Evolutionary conservation across 2,329 filamentous ascomycete species (phyloP).

Genomic region (Aspergillus oerlinghausenensis): DNA sequence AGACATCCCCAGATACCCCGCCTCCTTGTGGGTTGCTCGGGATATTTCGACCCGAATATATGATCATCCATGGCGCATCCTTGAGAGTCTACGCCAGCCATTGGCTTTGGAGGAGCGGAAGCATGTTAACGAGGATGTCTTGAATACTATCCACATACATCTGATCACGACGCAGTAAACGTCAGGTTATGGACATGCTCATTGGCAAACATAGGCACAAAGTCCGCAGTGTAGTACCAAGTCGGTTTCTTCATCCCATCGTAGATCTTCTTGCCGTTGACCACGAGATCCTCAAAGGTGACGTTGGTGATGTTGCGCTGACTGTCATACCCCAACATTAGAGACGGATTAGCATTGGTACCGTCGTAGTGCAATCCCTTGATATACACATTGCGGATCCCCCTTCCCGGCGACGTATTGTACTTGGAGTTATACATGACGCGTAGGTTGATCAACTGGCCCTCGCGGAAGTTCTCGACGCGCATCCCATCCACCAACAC

Average conservation of each 20-base stretch:
- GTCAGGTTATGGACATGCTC: conserved; percentile 15
- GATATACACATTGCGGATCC: conserved; percentile 27
- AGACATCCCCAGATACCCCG: neutral
- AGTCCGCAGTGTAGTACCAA: conserved; percentile 23
- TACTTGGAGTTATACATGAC: conserved; percentile 33
- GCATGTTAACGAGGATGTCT: no score
- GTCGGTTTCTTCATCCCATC: conserved; percentile 23
- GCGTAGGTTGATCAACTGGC: conserved; percentile 32
- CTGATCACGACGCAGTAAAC: neutral
- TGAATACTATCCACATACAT: neutral
- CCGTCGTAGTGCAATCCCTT: conserved; percentile 17
- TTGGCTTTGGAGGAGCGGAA: no score
- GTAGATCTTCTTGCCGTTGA: conserved; percentile 19
- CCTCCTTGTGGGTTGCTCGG: neutral
- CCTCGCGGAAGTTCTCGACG: conserved; percentile 4
- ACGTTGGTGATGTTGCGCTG: neutral
- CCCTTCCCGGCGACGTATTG: conserved; percentile 31
- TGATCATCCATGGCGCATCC: neutral
- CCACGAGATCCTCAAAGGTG: conserved; percentile 5
- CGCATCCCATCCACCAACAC: no score
- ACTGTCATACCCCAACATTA: conserved; percentile 11
- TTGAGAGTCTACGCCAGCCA: no score
- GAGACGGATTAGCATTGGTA: conserved; percentile 11
- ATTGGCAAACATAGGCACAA: conserved; percentile 22
- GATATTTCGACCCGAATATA: neutral